Conservation (phyloP, 352 stramenopile genomes). For the Phytophthora lateralis region DNA sequence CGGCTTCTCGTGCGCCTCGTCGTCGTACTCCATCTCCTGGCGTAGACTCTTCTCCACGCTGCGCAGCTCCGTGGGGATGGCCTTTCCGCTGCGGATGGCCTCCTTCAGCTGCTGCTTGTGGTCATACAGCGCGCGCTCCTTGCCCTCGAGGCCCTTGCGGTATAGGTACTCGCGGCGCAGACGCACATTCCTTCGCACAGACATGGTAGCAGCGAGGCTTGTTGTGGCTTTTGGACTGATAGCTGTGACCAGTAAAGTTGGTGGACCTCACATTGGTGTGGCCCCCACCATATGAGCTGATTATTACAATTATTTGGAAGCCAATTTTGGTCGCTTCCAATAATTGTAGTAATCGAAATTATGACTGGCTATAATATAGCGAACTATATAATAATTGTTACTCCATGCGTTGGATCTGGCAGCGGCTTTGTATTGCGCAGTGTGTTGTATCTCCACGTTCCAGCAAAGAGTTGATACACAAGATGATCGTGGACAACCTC, state of each 20-base stretch:
- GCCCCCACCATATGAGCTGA: too few relatives aligned
- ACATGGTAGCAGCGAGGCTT: conserved; percentile 51
- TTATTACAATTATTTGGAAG: too few relatives aligned
- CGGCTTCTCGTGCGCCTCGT: conserved; percentile 88
- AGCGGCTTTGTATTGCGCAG: too few relatives aligned
- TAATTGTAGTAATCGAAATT: too few relatives aligned
- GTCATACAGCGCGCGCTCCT: conserved; percentile 96
- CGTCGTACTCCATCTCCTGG: conserved; percentile 92
- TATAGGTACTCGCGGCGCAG: conserved; percentile 99
- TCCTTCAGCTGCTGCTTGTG: conserved; percentile 97
- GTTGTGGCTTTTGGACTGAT: conserved; percentile 17
- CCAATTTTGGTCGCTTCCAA: too few relatives aligned
- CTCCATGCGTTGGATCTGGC: too few relatives aligned
- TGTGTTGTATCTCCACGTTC: too few relatives aligned
- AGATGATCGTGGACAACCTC: too few relatives aligned
- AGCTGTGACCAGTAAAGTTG: conserved; percentile 19
- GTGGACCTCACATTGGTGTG: too few relatives aligned
- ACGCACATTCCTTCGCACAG: conserved; percentile 94
- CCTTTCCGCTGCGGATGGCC: conserved; percentile 93
- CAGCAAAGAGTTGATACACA: too few relatives aligned
- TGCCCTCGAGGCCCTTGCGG: conserved; percentile 96
- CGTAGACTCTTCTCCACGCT: conserved; percentile 93
- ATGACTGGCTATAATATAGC: too few relatives aligned
- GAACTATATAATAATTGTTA: too few relatives aligned
- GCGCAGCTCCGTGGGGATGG: conserved; percentile 97